Evolutionary conservation across 2,329 filamentous ascomycete genomes (phyloP).

Genomic region (Penicillium sp.): DNA sequence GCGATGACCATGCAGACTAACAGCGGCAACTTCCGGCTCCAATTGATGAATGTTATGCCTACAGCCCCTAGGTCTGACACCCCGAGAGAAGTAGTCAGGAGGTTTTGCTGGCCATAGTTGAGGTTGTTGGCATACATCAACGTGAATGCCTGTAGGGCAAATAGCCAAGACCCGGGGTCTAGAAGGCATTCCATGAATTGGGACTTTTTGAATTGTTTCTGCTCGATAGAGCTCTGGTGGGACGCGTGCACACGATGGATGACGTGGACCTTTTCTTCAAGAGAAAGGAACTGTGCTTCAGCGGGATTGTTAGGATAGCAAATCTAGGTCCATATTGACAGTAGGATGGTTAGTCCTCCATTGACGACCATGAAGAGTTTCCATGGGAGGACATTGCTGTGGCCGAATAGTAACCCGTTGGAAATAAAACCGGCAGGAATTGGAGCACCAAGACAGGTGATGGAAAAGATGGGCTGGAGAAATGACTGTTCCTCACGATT

Average conservation of each 20-base stretch:
- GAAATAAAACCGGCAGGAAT: background rate
- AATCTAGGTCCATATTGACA: background rate
- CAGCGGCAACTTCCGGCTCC: background rate
- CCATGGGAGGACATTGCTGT: background rate
- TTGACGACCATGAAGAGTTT: background rate
- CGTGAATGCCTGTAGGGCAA: background rate
- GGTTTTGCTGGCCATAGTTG: background rate
- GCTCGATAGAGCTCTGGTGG: background rate
- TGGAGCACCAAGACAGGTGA: background rate
- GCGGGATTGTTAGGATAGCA: background rate
- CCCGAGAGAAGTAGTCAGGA: background rate
- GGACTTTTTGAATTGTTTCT: background rate
- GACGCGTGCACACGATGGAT: background rate
- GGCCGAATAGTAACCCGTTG: background rate
- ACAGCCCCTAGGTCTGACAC: background rate
- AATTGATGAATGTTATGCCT: background rate
- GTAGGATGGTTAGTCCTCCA: background rate
- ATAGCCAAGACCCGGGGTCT: background rate
- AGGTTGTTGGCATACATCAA: background rate
- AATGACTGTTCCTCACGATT: background rate
- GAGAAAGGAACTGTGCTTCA: background rate
- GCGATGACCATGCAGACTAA: background rate
- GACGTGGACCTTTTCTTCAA: background rate
- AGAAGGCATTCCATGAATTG: background rate
- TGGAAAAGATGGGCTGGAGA: background rate